Percentiles rank a stretch among this genome's conserved stretches.
Evolutionary conservation across 2,329 filamentous ascomycete genomes (phyloP).

Genomic region (Ambrosiella xylebori): DNA sequence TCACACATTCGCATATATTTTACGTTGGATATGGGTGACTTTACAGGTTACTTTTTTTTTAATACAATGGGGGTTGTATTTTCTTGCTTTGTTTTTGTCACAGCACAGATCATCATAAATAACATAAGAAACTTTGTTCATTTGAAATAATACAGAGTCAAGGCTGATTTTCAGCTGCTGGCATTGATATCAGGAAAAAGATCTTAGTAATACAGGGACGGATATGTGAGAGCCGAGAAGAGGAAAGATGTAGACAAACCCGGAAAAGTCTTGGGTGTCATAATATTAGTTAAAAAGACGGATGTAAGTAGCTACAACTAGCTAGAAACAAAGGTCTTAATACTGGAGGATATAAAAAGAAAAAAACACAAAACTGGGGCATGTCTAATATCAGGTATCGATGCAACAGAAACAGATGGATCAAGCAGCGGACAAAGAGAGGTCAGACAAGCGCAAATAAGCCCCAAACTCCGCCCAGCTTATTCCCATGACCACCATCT

Average conservation of each 20-base stretch:
- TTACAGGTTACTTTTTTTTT: no score
- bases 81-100: no score
- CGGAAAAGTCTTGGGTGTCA: background rate
- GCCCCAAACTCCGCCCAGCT: no score
- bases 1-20: background rate
- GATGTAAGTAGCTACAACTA: slow-evolving; percentile 1
- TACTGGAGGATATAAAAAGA: background rate
- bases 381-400: background rate
- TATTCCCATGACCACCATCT: background rate
- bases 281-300: background rate
- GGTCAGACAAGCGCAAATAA: background rate
- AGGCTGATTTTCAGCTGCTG: background rate
- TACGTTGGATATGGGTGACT: no score
- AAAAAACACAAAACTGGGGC: background rate
- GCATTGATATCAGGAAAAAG: background rate
- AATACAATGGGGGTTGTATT: no score
- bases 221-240: background rate
- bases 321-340: background rate
- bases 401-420: background rate
- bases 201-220: background rate
- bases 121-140: background rate
- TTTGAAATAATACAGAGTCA: background rate
- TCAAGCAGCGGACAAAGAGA: background rate
- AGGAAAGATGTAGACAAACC: background rate
- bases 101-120: slow-evolving; percentile 1